These are phyloP conservation scores for Picochlorum costavermella DNA, from an alignment of 139 green algal genomes.

Conservation along the genomic window DNA sequence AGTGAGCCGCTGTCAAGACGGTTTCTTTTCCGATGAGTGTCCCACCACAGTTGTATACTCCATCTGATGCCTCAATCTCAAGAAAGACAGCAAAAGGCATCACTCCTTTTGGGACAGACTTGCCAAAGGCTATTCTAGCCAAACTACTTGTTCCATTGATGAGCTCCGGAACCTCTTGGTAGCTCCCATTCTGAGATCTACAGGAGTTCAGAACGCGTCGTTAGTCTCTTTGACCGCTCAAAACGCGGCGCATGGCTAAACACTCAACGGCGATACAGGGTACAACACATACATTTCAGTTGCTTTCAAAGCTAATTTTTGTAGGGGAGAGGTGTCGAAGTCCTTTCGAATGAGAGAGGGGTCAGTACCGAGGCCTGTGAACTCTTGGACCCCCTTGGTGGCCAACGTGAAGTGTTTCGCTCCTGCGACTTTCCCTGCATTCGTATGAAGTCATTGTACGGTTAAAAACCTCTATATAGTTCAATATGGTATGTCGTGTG, in stretches of 20 bases:
- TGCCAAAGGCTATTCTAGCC: neutral
- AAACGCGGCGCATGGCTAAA: neutral
- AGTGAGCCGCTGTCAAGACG: constrained; percentile 1
- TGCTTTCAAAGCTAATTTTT: neutral
- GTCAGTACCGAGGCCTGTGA: constrained; percentile 1
- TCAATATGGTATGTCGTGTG: too few relatives aligned
- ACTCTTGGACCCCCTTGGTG: neutral
- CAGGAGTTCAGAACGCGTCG: neutral
- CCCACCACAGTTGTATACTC: neutral
- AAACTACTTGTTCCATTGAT: neutral
- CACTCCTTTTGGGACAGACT: neutral
- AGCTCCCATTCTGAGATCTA: neutral
- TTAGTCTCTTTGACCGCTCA: neutral
- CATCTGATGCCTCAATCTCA: neutral
- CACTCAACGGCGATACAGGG: neutral
- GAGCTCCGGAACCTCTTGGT: neutral
- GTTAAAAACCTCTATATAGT: too few relatives aligned
- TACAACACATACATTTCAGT: neutral
- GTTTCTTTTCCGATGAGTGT: neutral
- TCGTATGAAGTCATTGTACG: neutral
- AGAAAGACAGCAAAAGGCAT: constrained; percentile 1
- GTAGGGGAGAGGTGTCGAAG: neutral
- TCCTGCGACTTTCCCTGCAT: neutral
- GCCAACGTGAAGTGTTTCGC: neutral
- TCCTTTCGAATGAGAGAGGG: neutral